Evolutionary conservation across 805 yeast species (phyloP).

Genomic region (Candida ipomoeae): DNA sequence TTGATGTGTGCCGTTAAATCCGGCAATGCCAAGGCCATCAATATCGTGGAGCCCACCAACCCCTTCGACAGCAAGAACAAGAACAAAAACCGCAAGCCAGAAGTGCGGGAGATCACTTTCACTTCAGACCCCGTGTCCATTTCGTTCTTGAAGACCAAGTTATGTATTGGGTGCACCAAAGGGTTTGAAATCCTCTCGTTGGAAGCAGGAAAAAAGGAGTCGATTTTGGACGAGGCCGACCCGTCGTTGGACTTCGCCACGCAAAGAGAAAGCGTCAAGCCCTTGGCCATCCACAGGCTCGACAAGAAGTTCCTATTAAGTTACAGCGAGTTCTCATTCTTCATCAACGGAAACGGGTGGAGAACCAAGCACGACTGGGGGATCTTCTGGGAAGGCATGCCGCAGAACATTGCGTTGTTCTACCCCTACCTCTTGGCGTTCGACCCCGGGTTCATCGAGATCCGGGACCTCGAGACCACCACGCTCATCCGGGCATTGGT

Average conservation of each 20-base stretch:
- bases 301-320: slow-evolving; percentile 84
- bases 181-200: slow-evolving; percentile 94
- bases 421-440: slow-evolving; percentile 92
- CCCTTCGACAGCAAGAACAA: slow-evolving; percentile 60
- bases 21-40: slow-evolving; percentile 72
- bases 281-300: slow-evolving; percentile 86
- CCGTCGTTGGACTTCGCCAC: slow-evolving; percentile 93
- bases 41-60: slow-evolving; percentile 86
- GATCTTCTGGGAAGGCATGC: slow-evolving; percentile 94
- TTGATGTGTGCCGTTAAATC: slow-evolving; percentile 85
- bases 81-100: slow-evolving; percentile 60
- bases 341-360: slow-evolving; percentile 95
- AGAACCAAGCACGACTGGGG: slow-evolving; percentile 90
- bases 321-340: slow-evolving; percentile 91
- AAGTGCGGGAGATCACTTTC: slow-evolving; percentile 71
- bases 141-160: slow-evolving; percentile 79
- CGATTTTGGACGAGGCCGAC: slow-evolving; percentile 95
- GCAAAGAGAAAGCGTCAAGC: slow-evolving; percentile 71
- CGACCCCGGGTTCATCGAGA: slow-evolving; percentile 86
- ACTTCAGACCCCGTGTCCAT: slow-evolving; percentile 88
- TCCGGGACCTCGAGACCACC: slow-evolving; percentile 84
- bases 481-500: slow-evolving; percentile 82
- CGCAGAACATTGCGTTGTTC: slow-evolving; percentile 87
- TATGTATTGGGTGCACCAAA: slow-evolving; percentile 93
- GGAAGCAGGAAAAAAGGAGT: slow-evolving; percentile 79